A percentile compares a stretch with the other conserved stretches of the same genome.
These are phyloP conservation scores for Cladosporium austrohemisphaericum DNA, from an alignment of 2,329 filamentous ascomycete species.

Conservation along the genomic window DNA sequence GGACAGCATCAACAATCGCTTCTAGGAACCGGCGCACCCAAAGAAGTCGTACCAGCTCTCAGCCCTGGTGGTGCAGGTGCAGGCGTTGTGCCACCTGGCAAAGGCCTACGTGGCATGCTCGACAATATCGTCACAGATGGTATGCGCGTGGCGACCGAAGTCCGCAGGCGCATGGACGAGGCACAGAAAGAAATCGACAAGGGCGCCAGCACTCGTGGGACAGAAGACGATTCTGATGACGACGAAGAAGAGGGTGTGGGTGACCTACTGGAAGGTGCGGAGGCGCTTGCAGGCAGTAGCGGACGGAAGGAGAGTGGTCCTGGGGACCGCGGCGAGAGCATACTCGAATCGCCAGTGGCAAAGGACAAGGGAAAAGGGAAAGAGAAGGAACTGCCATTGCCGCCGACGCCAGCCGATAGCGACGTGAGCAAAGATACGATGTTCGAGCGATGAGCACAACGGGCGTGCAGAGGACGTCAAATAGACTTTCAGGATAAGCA, in stretches of 20 bases:
- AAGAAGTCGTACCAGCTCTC: conserved; percentile 21
- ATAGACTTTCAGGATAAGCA: too few relatives aligned
- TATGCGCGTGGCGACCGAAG: conserved; percentile 91
- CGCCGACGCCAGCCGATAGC: conserved; percentile 12
- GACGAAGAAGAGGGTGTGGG: conserved; percentile 66
- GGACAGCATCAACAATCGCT: conserved; percentile 54
- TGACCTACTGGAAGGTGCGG: conserved; percentile 49
- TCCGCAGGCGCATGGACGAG: conserved; percentile 89
- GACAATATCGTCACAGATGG: conserved; percentile 98
- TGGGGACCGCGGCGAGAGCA: conserved; percentile 22
- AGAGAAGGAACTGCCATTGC: conserved; percentile 22
- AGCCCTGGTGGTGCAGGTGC: conserved; percentile 35
- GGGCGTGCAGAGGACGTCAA: too few relatives aligned
- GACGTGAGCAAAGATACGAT: conserved; percentile 33
- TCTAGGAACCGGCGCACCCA: conserved; percentile 18
- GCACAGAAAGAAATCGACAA: conserved; percentile 87
- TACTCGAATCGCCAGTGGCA: conserved; percentile 22
- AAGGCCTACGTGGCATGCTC: conserved; percentile 83
- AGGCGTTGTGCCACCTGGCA: conserved; percentile 59
- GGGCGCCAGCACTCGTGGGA: conserved; percentile 60
- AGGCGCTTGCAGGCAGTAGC: conserved; percentile 41
- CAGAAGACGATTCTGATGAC: conserved; percentile 52
- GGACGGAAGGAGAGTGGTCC: conserved; percentile 22
- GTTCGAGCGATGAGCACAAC: conserved; percentile 38
- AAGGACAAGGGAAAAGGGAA: conserved; percentile 21